Evolutionary conservation across 345 rosid species (phyloP).

Genomic region (Gynandropsis gynandra): DNA sequence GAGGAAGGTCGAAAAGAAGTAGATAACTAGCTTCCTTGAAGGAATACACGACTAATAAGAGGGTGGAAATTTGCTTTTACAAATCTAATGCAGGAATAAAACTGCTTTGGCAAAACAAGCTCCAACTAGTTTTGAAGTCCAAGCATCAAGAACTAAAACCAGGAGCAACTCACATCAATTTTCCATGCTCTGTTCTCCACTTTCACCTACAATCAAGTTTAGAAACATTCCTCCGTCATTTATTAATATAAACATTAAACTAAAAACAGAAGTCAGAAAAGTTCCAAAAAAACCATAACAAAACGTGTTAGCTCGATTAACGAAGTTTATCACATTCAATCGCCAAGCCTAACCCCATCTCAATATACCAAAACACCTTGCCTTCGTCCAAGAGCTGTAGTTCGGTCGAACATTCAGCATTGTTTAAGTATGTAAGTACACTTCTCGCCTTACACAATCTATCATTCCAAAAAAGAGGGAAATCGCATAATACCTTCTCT

Average conservation of each 20-base stretch:
- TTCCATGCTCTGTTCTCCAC: slow-evolving; percentile 91
- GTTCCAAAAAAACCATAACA: not conserved
- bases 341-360: not conserved
- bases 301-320: no score
- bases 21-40: not conserved
- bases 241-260: slow-evolving; percentile 6
- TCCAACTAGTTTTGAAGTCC: not conserved
- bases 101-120: not conserved
- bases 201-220: slow-evolving; percentile 71
- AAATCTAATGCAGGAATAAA: not conserved
- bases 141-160: not conserved
- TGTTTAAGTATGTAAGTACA: not conserved
- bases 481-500: slow-evolving; percentile 34
- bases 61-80: not conserved
- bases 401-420: not conserved
- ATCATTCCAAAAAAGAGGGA: not conserved
- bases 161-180: slow-evolving; percentile 54
- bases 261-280: not conserved
- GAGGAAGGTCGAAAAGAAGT: not conserved
- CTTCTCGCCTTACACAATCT: not conserved
- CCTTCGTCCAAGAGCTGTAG: not conserved
- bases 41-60: not conserved
- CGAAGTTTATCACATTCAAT: slow-evolving; percentile 1
- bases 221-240: not conserved
- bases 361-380: slow-evolving; percentile 12